These are phyloP conservation scores for Penicillium sp. DNA, from an alignment of 2,329 filamentous ascomycete genomes.

Conservation along the genomic window DNA sequence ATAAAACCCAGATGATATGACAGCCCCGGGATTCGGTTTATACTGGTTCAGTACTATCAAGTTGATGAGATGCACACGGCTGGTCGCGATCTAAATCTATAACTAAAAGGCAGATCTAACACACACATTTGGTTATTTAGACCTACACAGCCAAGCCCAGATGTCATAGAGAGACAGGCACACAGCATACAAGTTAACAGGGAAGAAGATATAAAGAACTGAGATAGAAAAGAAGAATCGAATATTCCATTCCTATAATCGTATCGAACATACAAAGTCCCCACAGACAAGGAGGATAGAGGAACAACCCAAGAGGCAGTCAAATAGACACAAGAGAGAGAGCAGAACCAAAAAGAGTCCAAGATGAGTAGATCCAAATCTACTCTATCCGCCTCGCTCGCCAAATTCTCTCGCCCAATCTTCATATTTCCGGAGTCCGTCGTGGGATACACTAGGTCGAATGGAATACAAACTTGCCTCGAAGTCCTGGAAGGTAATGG, in stretches of 20 bases:
- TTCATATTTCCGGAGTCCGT: slow-evolving; percentile 84
- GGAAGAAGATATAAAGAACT: background rate
- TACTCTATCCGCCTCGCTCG: slow-evolving; percentile 71
- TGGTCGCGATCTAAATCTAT: too few relatives aligned
- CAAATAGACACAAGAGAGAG: slow-evolving; percentile 1
- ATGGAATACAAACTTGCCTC: slow-evolving; percentile 80
- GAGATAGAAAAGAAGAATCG: background rate
- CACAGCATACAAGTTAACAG: background rate
- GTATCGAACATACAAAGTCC: slow-evolving; percentile 1
- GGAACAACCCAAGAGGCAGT: background rate
- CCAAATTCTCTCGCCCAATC: slow-evolving; percentile 94
- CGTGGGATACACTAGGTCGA: slow-evolving; percentile 81
- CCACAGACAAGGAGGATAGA: background rate
- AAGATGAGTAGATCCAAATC: background rate
- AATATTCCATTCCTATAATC: slow-evolving; percentile 3
- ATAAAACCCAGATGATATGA: too few relatives aligned
- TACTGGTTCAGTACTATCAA: too few relatives aligned
- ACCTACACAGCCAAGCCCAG: too few relatives aligned
- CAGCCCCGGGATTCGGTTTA: too few relatives aligned
- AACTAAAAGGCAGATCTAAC: too few relatives aligned
- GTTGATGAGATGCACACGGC: too few relatives aligned
- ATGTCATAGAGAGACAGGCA: too few relatives aligned
- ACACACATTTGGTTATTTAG: too few relatives aligned
- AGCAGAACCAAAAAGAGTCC: background rate
- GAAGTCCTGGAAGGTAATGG: slow-evolving; percentile 82